Base-by-base conservation (phyloP, 2,329 filamentous ascomycete genomes). In the Cladosporium velox region DNA sequence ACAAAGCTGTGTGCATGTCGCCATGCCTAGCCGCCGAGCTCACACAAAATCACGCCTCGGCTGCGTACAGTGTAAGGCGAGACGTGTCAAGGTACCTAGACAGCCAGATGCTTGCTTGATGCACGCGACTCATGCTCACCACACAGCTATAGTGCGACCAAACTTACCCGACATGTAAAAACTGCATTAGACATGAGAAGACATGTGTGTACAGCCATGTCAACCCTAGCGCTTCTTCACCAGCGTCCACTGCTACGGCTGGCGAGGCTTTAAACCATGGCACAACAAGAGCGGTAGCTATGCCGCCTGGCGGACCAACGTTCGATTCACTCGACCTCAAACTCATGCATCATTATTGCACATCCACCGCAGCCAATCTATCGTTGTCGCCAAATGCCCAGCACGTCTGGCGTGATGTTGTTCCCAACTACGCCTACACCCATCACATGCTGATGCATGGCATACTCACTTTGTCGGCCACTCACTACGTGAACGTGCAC, bases 31-130 rank as follows among this genome's bases (percentile, higher is more conserved):
- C 32, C 70, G 73, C 38, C 58, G 72, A 24, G 73, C 72, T 44
- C 73, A 75, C 66, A 68, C 68, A 14, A 75, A 75, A 55, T 72
- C 70, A 21, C 69, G 71, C 11, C 67, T 68, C 2, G 73, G 73
- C 12, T 73, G 73, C 57, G 49, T 58, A 7, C 60, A 69, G 28
- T 75, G 73, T 67, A 75, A 75, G 67, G 65, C 66, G 6, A 61
- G 73, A 55, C 70, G 72, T 32, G 72, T 75, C n/a, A 75, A 74
- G 70, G 73, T 73, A 32, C 6, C 30, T 8, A 68, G 30, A 70
- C 59, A 38, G 34, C 21, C 54, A 14, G 34, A n/a, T 51, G 11
- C 41, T 47, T 35, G 34, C 34, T 11, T 41, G n/a, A 28, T 49
- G 15, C 41, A 30, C 6, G 30, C 28, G 14, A 24, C 44, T 51